phyloP scores from a whole-genome alignment of 2,329 filamentous ascomycete species.

The Talaromyces atroroseus region DNA sequence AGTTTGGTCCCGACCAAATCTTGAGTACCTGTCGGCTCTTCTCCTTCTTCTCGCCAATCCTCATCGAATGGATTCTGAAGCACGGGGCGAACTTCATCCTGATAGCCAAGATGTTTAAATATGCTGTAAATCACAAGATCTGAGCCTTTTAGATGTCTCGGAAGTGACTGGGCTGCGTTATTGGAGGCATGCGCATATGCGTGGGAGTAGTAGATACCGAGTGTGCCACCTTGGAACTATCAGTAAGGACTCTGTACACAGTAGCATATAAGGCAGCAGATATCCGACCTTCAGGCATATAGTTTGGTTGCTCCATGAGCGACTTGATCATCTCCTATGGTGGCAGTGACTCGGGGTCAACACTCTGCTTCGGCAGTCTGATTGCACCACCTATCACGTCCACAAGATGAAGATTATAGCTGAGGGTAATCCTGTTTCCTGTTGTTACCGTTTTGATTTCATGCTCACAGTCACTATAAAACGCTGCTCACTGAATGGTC shows the following conservation, averaged over 20 bases:
- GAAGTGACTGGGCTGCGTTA: slow-evolving; percentile 21
- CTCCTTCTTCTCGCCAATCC: not conserved
- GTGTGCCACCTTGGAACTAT: slow-evolving; percentile 31
- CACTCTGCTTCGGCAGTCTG: not conserved
- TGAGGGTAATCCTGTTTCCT: slow-evolving; percentile 54
- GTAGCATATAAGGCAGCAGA: not conserved
- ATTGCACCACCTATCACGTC: slow-evolving; percentile 25
- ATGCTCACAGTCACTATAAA: slow-evolving; percentile 35
- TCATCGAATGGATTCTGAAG: slow-evolving; percentile 8
- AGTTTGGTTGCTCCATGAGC: slow-evolving; percentile 17
- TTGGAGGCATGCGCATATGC: slow-evolving; percentile 41
- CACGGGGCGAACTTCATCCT: slow-evolving; percentile 28
- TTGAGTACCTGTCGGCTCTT: not conserved
- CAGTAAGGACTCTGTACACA: not conserved
- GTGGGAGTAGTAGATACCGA: slow-evolving; percentile 46
- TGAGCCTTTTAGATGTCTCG: slow-evolving; percentile 41
- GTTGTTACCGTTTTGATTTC: slow-evolving; percentile 41
- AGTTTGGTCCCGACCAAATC: not conserved
- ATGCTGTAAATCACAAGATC: slow-evolving; percentile 42
- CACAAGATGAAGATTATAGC: slow-evolving; percentile 53
- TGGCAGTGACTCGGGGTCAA: slow-evolving; percentile 1
- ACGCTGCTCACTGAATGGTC: slow-evolving; percentile 32
- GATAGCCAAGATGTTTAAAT: slow-evolving; percentile 29
- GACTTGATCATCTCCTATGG: not conserved
- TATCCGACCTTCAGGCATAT: slow-evolving; percentile 34